Evolutionary conservation across 768 basidiomycete genomes (phyloP).

Genomic region (Pulveroboletus ravenelii): DNA sequence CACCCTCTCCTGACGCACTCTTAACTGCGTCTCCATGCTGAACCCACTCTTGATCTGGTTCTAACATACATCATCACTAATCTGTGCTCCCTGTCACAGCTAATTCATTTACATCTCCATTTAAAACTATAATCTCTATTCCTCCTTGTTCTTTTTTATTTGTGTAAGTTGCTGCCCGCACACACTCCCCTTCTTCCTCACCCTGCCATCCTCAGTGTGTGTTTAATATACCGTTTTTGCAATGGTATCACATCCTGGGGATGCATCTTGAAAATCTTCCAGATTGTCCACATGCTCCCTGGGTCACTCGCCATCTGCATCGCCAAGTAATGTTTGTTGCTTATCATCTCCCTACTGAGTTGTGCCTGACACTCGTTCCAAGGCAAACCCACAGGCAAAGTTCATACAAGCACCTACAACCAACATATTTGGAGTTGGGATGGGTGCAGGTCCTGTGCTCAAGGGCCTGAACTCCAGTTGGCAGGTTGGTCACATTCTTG

Average conservation of each 20-base stretch:
- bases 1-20: slow-evolving; percentile 26
- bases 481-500: slow-evolving; percentile 48
- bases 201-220: slow-evolving; percentile 23
- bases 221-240: slow-evolving; percentile 24
- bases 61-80: slow-evolving; percentile 25
- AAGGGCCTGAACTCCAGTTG: slow-evolving; percentile 59
- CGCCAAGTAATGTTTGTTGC: slow-evolving; percentile 52
- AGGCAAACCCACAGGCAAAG: slow-evolving; percentile 45
- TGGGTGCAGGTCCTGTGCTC: slow-evolving; percentile 43
- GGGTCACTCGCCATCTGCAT: slow-evolving; percentile 56
- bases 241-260: slow-evolving; percentile 35
- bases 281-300: slow-evolving; percentile 63
- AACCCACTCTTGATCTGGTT: slow-evolving; percentile 13
- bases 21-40: slow-evolving; percentile 31
- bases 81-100: slow-evolving; percentile 24
- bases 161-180: slow-evolving; percentile 22
- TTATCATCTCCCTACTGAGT: neutral
- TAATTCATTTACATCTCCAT: slow-evolving; percentile 33
- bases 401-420: slow-evolving; percentile 37
- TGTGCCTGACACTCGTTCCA: slow-evolving; percentile 7
- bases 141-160: slow-evolving; percentile 22
- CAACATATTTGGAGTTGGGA: slow-evolving; percentile 53
- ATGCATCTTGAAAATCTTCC: slow-evolving; percentile 61
- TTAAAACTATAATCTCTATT: slow-evolving; percentile 33
- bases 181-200: slow-evolving; percentile 12